These are phyloP conservation scores for Tetrahymena thermophila DNA, from an alignment of 73 alveolate genomes.

Conservation along the genomic window DNA sequence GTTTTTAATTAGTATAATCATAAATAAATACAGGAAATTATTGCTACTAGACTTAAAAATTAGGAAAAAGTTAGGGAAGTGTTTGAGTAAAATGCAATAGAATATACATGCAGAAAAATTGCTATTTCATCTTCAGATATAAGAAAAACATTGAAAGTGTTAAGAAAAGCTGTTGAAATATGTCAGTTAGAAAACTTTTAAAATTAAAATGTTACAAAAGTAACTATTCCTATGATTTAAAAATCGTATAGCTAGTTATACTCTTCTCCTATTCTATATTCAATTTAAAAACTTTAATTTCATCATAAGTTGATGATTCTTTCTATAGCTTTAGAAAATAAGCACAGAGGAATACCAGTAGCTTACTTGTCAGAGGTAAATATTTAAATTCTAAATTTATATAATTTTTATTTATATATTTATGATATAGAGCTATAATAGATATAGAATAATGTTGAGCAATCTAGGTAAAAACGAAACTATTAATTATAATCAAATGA, in stretches of 20 bases:
- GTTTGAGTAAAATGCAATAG: slow-evolving; percentile 56
- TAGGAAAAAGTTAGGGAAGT: slow-evolving; percentile 39
- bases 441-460: background rate
- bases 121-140: slow-evolving; percentile 85
- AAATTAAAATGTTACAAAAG: slow-evolving; percentile 1
- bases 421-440: background rate
- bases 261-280: background rate
- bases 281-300: background rate
- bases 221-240: slow-evolving; percentile 22
- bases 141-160: slow-evolving; percentile 74
- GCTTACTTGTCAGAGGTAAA: background rate
- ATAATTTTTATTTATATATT: background rate
- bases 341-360: background rate
- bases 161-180: slow-evolving; percentile 79
- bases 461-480: background rate
- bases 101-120: slow-evolving; percentile 69
- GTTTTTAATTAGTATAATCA: slow-evolving; percentile 84
- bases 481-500: background rate
- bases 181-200: slow-evolving; percentile 23
- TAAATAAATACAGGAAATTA: slow-evolving; percentile 65
- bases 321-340: slow-evolving; percentile 24
- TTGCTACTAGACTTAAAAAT: slow-evolving; percentile 57
- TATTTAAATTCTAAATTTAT: background rate
- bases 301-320: background rate
- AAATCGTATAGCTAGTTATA: slow-evolving; percentile 14